These are phyloP conservation scores for Xylaria nigripes DNA, from an alignment of 495 filamentous ascomycete species.

Conservation along the genomic window DNA sequence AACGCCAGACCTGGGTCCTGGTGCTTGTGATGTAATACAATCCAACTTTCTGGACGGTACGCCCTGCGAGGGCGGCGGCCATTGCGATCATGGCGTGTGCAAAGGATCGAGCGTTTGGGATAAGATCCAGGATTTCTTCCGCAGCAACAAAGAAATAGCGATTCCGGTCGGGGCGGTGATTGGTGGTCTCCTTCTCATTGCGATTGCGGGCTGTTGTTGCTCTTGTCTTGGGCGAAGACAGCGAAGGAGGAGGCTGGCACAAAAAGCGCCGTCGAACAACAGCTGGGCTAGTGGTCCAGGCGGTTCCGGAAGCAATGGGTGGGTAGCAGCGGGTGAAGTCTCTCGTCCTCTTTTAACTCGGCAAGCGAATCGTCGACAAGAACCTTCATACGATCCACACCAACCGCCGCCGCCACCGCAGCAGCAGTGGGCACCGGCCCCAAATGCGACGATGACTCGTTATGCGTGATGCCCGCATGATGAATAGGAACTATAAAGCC, in stretches of 20 bases:
- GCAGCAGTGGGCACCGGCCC: slow-evolving; percentile 17
- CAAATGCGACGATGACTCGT: slow-evolving; percentile 14
- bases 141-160: slow-evolving; percentile 61
- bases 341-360: slow-evolving; percentile 11
- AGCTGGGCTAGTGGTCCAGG: slow-evolving; percentile 21
- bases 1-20: slow-evolving; percentile 55
- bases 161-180: slow-evolving; percentile 64
- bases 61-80: slow-evolving; percentile 70
- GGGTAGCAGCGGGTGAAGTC: slow-evolving; percentile 1
- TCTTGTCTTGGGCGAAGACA: slow-evolving; percentile 43
- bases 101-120: slow-evolving; percentile 52
- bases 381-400: not conserved
- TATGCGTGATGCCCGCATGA: slow-evolving; percentile 18
- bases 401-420: slow-evolving; percentile 6
- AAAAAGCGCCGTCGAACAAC: slow-evolving; percentile 14
- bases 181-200: slow-evolving; percentile 58
- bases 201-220: slow-evolving; percentile 51
- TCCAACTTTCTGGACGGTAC: slow-evolving; percentile 96
- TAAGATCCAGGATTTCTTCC: slow-evolving; percentile 59
- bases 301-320: slow-evolving; percentile 6
- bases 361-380: not conserved
- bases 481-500: not conserved
- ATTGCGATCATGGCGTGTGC: slow-evolving; percentile 68
- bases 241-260: slow-evolving; percentile 20
- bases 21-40: slow-evolving; percentile 63